Conservation (phyloP, 192 early-diverging fungal species). For the Coemansia sp. region DNA sequence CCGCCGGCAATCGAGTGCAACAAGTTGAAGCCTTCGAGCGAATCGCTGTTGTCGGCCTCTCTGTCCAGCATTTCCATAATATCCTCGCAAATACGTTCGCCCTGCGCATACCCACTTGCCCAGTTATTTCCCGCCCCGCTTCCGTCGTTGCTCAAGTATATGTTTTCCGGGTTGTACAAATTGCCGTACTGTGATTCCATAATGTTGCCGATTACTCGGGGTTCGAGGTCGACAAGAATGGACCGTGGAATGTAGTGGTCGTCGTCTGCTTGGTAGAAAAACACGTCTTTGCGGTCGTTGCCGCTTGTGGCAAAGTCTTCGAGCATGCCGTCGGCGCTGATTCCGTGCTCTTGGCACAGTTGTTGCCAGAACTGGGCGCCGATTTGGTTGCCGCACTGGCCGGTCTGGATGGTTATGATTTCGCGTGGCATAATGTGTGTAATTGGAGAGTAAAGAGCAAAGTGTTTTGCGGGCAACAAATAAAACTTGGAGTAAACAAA, state of each 20-base stretch:
- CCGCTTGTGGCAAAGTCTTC: slow-evolving; percentile 88
- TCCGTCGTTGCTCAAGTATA: slow-evolving; percentile 87
- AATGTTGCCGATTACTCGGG: slow-evolving; percentile 92
- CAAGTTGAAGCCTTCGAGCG: slow-evolving; percentile 93
- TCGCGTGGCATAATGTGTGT: slow-evolving; percentile 77
- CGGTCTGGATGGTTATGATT: slow-evolving; percentile 94
- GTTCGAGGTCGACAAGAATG: slow-evolving; percentile 89
- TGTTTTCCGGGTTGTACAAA: slow-evolving; percentile 97
- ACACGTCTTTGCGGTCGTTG: slow-evolving; percentile 95
- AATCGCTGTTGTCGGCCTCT: slow-evolving; percentile 94
- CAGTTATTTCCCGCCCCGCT: slow-evolving; percentile 98
- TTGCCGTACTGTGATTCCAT: slow-evolving; percentile 83
- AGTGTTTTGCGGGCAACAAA: background rate
- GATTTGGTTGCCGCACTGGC: slow-evolving; percentile 98
- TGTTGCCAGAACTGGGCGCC: slow-evolving; percentile 94
- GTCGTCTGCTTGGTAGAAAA: slow-evolving; percentile 99
- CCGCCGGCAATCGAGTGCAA: slow-evolving; percentile 98
- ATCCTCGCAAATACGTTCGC: slow-evolving; percentile 85
- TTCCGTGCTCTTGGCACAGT: slow-evolving; percentile 94
- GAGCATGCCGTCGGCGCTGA: slow-evolving; percentile 88
- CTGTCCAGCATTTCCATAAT: slow-evolving; percentile 96
- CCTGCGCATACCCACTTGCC: slow-evolving; percentile 86
- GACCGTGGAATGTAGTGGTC: slow-evolving; percentile 97
- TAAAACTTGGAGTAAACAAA: background rate
- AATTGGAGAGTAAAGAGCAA: background rate